Evolutionary conservation across 306 rosid species (phyloP), one percentile per base, ranked within the genome.

Genomic region (Sphenostylis stenocarpa): DNA sequence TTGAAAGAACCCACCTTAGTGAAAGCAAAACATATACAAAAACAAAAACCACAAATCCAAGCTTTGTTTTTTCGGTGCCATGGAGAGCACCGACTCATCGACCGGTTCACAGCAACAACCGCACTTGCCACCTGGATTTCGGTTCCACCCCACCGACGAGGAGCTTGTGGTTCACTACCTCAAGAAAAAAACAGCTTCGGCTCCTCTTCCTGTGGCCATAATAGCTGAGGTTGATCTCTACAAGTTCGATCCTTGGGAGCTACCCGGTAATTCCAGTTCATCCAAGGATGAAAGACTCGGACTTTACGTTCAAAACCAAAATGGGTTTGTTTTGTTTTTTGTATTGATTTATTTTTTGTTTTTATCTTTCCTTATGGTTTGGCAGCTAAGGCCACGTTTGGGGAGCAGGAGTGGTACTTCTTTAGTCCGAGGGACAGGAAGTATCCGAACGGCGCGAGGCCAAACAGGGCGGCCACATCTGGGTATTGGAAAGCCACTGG

Each of bases 401-500:
- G 98, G 8, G 96, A 90, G 85, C 88, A 90, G 10, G 97, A 92
- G 80, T 95, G 98, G 98, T 95, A 92, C 5, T 95, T 95, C 83
- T 95, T 95, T 57, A 95, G 97, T 65, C 98, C 98, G 0, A 80
- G 98, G 81, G 98, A 95, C 75, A 85, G 98, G 81, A 95, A 95
- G 88, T 95, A 95, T 39, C 98, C 98, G 17, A 95, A 95, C 78
- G 98, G 98, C 0, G 95, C 97, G 0, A 67, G 98, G 80, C 98
- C 98, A 7, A 95, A 95, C 74, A 80, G 98, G 55, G 96, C 98
- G 0, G 96, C 97, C 2, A 90, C 96, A 0, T 95, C 98, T 0
- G 98, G 97, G 84, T 95, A 95, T 74, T 95, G 98, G 98, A 95
- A 95, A 71, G 98, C 98, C 0, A 95, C 98, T 0, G 98, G 98